Evolutionary conservation across 2,329 filamentous ascomycete species (phyloP), one percentile per base, ranked within the genome.

Genomic region (Xylaria multiplex): DNA sequence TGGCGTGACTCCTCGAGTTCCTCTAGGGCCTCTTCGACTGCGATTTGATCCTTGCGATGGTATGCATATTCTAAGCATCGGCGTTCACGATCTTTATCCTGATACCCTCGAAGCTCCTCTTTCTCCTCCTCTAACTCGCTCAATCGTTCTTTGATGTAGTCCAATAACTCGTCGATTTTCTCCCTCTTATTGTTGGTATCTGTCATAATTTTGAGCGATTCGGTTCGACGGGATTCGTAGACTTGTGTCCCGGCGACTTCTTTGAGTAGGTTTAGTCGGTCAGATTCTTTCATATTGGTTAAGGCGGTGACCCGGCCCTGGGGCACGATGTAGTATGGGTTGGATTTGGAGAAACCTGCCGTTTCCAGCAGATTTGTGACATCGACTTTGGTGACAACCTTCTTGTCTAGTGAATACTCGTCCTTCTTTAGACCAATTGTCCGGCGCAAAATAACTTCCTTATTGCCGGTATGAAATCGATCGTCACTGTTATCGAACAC

Each of bases 351-450:
- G 80, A 99, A 98, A 22, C 96, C 96, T 14, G 96, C 96, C 7
- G 93, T 96, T 79, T 99, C 96, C 48, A 99, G 86, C 43, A 99
- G 86, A 78, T 97, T 97, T 84, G 96, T 92, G 66, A 99, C 95
- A 77, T 99, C 96, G 69, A 90, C 87, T 78, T 97, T 97, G 43
- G 94, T 97, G 40, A 94, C 93, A 71, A 97, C 97, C 82, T 97
- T 99, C 77, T 94, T 92, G 80, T 99, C 96, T 35, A 99, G 88
- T 1, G 95, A 97, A 79, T 98, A 99, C 82, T 99, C 96, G 78
- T 99, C 96, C 81, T 99, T 99, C 81, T 99, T 98, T 69, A 95
- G 85, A 59, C 95, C 96, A 78, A 99, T 99, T 0, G 96, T 98
- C 50, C 96, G 91, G 68, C 96, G 91, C 65, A 99, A 83, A 48